Evolutionary conservation across 2,329 filamentous ascomycete genomes (phyloP), one percentile per base, ranked within the genome.

Genomic region (Talaromyces sp.): DNA sequence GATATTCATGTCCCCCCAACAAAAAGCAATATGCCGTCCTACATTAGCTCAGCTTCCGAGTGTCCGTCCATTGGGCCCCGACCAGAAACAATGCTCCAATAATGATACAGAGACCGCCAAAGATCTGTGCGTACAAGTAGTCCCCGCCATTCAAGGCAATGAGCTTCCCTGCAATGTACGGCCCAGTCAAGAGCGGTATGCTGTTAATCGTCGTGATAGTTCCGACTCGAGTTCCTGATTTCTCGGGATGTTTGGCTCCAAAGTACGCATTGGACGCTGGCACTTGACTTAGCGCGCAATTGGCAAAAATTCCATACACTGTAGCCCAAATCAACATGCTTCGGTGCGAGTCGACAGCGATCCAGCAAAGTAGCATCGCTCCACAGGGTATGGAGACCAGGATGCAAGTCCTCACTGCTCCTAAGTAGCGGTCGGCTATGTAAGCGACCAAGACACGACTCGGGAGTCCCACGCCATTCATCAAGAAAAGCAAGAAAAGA

Each of bases 191-290:
- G 4, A 79, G 80, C 1, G 84, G 82, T 58, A 86, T 79, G 22
- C 80, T 81, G n/a, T 85, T 80, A 65, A 85, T 79, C 31, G 78
- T 82, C 61, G 86, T 82, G 5, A 83, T 79, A 81, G 86, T 84
- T 1, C 85, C 85, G 73, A 85, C 83, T 19, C 84, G 76, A 19
- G 83, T 81, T 0, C 85, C 85, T 4, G 78, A 76, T 72, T 84
- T 86, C 67, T 80, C 80, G 65, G 85, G 65, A 70, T 87, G 82
- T 0, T 79, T 80, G 0, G 83, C 85, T 3, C 61, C 47, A 17
- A 56, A 54, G 7, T 43, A 54, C 3, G 49, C 61, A 31, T 54
- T 58, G 38, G 61, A 56, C 27, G 61, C 61, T 43, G 61, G 47
- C 15, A 61, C 27, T 34, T 60, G 58, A 49, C 58, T 60, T 29